These are phyloP conservation scores for Aspergillus bombycis DNA, from an alignment of 2,329 filamentous ascomycete species.

Conservation along the genomic window DNA sequence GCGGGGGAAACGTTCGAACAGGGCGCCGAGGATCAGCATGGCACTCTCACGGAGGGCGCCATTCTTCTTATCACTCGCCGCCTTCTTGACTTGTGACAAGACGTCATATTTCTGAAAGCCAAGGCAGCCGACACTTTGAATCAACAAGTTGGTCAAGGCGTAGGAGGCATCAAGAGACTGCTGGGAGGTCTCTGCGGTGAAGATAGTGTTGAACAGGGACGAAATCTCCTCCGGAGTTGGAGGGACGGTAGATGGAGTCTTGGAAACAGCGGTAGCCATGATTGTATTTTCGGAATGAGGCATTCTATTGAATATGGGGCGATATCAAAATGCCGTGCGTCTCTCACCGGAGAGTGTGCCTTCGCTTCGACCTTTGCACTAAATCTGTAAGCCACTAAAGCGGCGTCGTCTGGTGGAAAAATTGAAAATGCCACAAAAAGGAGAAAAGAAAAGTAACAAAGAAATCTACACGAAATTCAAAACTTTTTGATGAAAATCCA, in stretches of 20 bases:
- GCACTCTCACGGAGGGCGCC: constrained; percentile 82
- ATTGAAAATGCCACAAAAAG: constrained; percentile 3
- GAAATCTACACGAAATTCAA: constrained; percentile 5
- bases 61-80: constrained; percentile 91
- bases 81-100: constrained; percentile 69
- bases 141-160: constrained; percentile 64
- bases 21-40: constrained; percentile 90
- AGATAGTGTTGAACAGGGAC: constrained; percentile 67
- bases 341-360: not conserved
- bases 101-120: constrained; percentile 66
- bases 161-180: constrained; percentile 71
- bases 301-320: constrained; percentile 41
- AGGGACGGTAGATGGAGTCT: constrained; percentile 50
- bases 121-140: constrained; percentile 66
- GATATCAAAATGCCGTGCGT: not conserved
- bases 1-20: constrained; percentile 86
- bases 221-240: constrained; percentile 69
- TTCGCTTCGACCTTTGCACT: not conserved
- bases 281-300: constrained; percentile 49
- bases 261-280: constrained; percentile 53
- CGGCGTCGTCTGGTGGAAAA: constrained; percentile 2
- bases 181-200: constrained; percentile 69
- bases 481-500: constrained; percentile 9
- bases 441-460: constrained; percentile 5
- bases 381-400: not conserved